Evolutionary conservation across 441 rosid species (phyloP).

Genomic region (Erodium trifolium): DNA sequence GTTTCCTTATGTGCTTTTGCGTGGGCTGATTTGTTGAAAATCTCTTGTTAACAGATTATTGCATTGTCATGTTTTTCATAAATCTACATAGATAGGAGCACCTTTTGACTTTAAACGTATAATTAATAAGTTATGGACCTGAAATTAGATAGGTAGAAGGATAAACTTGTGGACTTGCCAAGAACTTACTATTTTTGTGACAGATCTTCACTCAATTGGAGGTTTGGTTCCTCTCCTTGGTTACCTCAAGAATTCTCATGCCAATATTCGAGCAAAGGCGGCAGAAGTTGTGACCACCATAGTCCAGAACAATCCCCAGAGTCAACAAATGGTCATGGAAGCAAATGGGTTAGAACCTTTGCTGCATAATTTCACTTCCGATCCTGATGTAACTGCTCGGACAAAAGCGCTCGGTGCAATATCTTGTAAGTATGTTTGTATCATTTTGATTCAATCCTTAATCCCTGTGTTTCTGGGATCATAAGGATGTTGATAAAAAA

Average conservation of each 20-base stretch:
- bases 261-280: slow-evolving; percentile 83
- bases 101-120: too few species aligned
- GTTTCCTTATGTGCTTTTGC: too few species aligned
- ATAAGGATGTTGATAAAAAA: slow-evolving; percentile 12
- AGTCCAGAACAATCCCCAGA: slow-evolving; percentile 83
- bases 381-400: slow-evolving; percentile 54
- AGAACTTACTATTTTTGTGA: not conserved
- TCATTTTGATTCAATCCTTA: not conserved
- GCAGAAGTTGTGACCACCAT: slow-evolving; percentile 81
- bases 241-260: slow-evolving; percentile 62
- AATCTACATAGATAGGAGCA: too few species aligned
- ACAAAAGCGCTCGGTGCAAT: slow-evolving; percentile 88
- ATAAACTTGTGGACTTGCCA: too few species aligned
- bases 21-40: too few species aligned
- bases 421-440: slow-evolving; percentile 55
- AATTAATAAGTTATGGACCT: too few species aligned
- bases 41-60: too few species aligned
- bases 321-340: slow-evolving; percentile 93
- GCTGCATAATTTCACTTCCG: slow-evolving; percentile 58
- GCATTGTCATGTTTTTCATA: too few species aligned
- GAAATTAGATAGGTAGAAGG: too few species aligned
- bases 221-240: slow-evolving; percentile 81
- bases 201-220: slow-evolving; percentile 89
- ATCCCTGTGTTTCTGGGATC: not conserved
- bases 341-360: slow-evolving; percentile 81